Conservation (phyloP, 345 rosid species). For the Clarkia xantiana region DNA sequence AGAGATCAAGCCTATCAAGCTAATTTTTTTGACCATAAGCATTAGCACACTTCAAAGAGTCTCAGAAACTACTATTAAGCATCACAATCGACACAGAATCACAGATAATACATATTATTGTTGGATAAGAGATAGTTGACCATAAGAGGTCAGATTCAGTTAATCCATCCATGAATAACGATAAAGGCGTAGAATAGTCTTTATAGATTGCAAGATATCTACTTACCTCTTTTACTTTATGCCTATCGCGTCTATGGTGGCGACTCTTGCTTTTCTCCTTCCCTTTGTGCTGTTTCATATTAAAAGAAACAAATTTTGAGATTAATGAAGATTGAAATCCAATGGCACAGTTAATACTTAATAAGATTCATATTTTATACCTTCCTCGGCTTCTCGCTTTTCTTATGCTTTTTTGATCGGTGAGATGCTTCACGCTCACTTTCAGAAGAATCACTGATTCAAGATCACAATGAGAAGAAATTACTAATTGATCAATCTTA, state of each 20-base stretch:
- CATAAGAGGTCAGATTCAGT: too few species aligned
- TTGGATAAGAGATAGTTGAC: too few species aligned
- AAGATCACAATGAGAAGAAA: not conserved
- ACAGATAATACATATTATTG: too few species aligned
- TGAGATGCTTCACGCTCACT: constrained; percentile 44
- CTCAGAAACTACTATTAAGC: too few species aligned
- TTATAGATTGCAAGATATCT: constrained; percentile 10
- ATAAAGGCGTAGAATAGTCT: not conserved
- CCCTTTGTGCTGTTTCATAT: constrained; percentile 38
- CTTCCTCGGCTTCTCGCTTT: constrained; percentile 64
- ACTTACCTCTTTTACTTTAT: constrained; percentile 65
- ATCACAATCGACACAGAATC: too few species aligned
- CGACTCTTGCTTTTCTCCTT: constrained; percentile 60
- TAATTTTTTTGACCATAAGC: too few species aligned
- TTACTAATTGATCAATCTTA: too few species aligned
- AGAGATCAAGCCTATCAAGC: not conserved
- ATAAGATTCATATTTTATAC: constrained; percentile 18
- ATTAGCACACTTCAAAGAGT: too few species aligned
- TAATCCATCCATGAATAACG: not conserved
- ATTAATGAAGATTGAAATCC: constrained; percentile 1
- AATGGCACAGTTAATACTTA: constrained; percentile 1
- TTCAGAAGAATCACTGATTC: constrained; percentile 25
- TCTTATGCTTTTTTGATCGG: constrained; percentile 55
- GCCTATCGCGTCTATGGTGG: constrained; percentile 59
- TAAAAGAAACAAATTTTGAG: constrained; percentile 4